phyloP scores from a whole-genome alignment of 1,139 yeast species.

The Candida tropicalis region DNA sequence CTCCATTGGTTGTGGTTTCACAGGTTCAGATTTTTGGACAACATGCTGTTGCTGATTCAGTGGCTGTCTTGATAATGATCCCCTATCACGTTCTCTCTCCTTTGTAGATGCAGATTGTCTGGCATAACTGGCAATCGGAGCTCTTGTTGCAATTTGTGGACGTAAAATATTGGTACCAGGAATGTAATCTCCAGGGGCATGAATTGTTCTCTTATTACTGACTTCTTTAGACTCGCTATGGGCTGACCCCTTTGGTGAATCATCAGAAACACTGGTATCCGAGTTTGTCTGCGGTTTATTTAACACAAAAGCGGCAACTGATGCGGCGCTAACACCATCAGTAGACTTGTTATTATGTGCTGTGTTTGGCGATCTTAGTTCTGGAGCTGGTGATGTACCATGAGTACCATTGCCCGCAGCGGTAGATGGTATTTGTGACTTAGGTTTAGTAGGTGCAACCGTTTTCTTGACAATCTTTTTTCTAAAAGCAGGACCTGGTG shows the following conservation, averaged over 20 bases:
- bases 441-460: slow-evolving; percentile 1
- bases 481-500: slow-evolving; percentile 23
- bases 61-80: slow-evolving; percentile 4
- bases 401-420: slow-evolving; percentile 5
- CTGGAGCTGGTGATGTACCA: slow-evolving; percentile 15
- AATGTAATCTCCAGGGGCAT: slow-evolving; percentile 38
- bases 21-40: slow-evolving; percentile 16
- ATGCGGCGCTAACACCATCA: slow-evolving; percentile 37
- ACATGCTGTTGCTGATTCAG: slow-evolving; percentile 4
- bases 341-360: not conserved
- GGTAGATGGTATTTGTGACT: slow-evolving; percentile 12
- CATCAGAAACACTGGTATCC: slow-evolving; percentile 19
- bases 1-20: slow-evolving; percentile 37
- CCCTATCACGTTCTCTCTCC: slow-evolving; percentile 2
- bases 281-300: slow-evolving; percentile 27
- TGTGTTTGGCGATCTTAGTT: not conserved
- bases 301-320: slow-evolving; percentile 50
- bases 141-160: slow-evolving; percentile 50
- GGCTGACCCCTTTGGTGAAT: slow-evolving; percentile 14
- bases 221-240: slow-evolving; percentile 12
- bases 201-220: slow-evolving; percentile 5
- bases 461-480: slow-evolving; percentile 16
- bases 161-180: slow-evolving; percentile 63
- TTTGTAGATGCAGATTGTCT: slow-evolving; percentile 5
- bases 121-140: slow-evolving; percentile 23